Conservation (phyloP, 805 yeast species). For the Myxozyma geophila region DNA sequence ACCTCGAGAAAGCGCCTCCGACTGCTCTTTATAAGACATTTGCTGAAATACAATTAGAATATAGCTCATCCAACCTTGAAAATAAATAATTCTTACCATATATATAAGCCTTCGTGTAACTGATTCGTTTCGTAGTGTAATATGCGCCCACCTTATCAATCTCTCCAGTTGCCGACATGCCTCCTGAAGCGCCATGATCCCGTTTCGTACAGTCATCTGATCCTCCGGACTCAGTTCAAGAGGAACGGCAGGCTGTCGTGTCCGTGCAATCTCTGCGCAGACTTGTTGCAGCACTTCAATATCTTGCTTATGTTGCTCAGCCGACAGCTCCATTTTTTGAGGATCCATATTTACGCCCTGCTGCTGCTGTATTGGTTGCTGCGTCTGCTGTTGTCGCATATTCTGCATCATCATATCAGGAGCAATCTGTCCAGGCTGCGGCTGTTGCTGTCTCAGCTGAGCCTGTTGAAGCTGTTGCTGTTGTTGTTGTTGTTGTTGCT, state of each 20-base stretch:
- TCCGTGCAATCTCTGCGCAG: conserved; percentile 22
- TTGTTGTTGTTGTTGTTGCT: conserved; percentile 8
- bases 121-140: conserved; percentile 25
- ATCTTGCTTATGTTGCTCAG: conserved; percentile 29
- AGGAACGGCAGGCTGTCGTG: conserved; percentile 15
- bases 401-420: conserved; percentile 5
- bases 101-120: conserved; percentile 25
- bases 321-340: background rate
- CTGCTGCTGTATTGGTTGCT: background rate
- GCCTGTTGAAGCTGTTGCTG: conserved; percentile 10
- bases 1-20: conserved; percentile 26
- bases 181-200: conserved; percentile 23
- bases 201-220: conserved; percentile 17
- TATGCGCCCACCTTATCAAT: conserved; percentile 26
- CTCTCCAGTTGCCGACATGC: conserved; percentile 32
- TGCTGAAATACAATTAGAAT: conserved; percentile 11
- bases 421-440: conserved; percentile 13
- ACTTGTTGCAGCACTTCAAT: conserved; percentile 21
- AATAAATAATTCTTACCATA: conserved; percentile 21
- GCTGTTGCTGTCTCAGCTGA: conserved; percentile 19
- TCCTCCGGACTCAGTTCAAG: conserved; percentile 28
- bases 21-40: conserved; percentile 30
- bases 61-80: background rate
- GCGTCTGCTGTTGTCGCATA: background rate
- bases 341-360: background rate